Base-by-base conservation (phyloP, 2,329 filamentous ascomycete genomes). In the Trichoderma asperellum region DNA sequence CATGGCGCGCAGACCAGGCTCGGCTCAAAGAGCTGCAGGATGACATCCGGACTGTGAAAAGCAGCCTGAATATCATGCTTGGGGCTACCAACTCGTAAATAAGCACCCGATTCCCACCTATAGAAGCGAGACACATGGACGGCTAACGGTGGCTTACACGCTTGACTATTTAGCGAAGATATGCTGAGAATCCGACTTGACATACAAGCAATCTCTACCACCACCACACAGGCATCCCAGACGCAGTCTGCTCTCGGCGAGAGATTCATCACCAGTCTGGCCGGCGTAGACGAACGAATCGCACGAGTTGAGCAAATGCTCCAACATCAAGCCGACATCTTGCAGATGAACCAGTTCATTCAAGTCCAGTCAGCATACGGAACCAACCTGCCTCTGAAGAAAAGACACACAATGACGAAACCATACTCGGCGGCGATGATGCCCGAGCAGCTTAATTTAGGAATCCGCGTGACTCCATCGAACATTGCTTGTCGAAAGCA, bases 31-130 rank as follows among this genome's bases (percentile, higher is more conserved):
- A 43, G 4, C 65, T 77, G 49, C 76, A 77, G 58, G 73, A 74
- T 40, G 74, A 74, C 32, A 73, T 77, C 52, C 72, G 72, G 12
- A 71, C 72, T 2, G 70, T 77, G 57, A 77, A 77, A 66, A 74
- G 72, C 56, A 76, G 72, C 58, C 57, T 77, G 40, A 78, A 77
- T 61, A 73, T 77, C 29, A 70, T 76, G 62, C 73, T 76, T 18
- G 76, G 76, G 2, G 74, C 75, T 0, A 75, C 73, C 18, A 75
- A 76, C 67, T 78, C 74, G 74, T 76, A 74, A 37, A 43, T 43
- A 43, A 43, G 40, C 40, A n/a, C 40, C 16, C 40, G 18, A n/a
- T 18, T 6, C 16, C 16, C 18, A n/a, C 35, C 40, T 43, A n/a
- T 43, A 43, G 40, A 43, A 18, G 40, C 40, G 18, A 43, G 40